Base-by-base conservation (phyloP, 2,329 filamentous ascomycete genomes). In the Sporothrix brasiliensis region DNA sequence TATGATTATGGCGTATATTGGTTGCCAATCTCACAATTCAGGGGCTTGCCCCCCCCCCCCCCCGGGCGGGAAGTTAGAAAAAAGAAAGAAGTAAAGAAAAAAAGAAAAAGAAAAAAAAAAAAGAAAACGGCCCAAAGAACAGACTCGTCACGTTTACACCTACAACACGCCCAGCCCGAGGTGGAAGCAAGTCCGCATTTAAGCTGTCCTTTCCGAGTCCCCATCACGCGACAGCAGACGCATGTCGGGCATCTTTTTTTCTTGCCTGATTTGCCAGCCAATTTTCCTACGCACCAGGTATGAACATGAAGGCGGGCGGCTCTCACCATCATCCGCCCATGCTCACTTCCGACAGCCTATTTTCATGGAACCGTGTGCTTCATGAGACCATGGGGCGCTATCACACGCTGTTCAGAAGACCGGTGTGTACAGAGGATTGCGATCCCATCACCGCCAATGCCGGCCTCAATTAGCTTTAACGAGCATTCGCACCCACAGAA, bases 261-360 rank as follows among this genome's bases (percentile, higher is more conserved):
- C 13, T 56, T 27, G 30, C 53, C 53, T 34, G 27, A 56, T 56
- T 56, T 9, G 27, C 14, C 53, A 9, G 53, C 27, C 53, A 10
- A 6, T 54, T 9, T 54, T 11, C 16, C 44, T 19, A 19, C 14
- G 19, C 14, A 49, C 44, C 14, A 49, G 44, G 14, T 16, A 19
- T 6, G 27, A 19, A 56, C 24, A 4, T 9, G 27, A 56, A 54
- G 24, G 30, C 52, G 52, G 21, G 7, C 52, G 27, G 27, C 47
- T 63, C 21, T 13, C 60, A 47, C 21, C 41, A 63, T 49, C 30
- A 24, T 63, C 11, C 60, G 39, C n/a, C 41, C 60, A 63, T 49
- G 41, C 21, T 63, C 60, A 49, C 19, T 10, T 14, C 19, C 41
- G 21, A 60, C 27, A 27, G 27, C 6, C 53, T 4, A 56, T n/a